Base-by-base conservation (phyloP, 768 basidiomycete species). In the Phylloporus arenicola region DNA sequence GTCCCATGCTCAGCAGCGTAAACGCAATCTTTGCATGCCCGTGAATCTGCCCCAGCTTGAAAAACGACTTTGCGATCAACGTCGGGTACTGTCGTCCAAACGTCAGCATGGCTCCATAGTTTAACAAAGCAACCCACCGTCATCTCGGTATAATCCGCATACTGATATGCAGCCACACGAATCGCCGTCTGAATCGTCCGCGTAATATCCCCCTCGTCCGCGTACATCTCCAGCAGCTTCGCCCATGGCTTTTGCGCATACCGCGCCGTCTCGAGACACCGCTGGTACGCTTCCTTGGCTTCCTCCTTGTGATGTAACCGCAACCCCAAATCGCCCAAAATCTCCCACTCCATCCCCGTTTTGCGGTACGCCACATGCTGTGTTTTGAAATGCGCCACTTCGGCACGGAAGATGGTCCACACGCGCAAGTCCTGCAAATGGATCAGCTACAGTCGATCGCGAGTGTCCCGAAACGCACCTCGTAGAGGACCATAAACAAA, bases 361-460 rank as follows among this genome's bases (percentile, higher is more conserved):
- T 98, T 98, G 52, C 92, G 83, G 66, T 99, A 99, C 0, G 94
- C 93, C 50, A 98, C 88, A 56, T 96, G 94, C 67, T 98, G 95
- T 3, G 92, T 94, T 65, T 96, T 98, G 80, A 96, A 99, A 65
- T 99, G 96, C 0, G 94, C 93, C 11, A 97, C 89, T 64, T 98
- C 96, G 3, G 96, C 95, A 20, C 96, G 81, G 82, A 95, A 99
- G 61, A 99, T 98, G 1, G 96, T 99, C 87, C 95, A 98, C 4
- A 99, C 89, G 14, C 96, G 83, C 34, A 99, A 75, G 66, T 99
- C 96, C 91, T 94, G 54, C 7, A 37, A 16, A 34, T 1, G 8
- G 14, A 34, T 34, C 2, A 22, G 20, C 2, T 13, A 40, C 20
- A 24, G 19, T 24, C 19, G 37, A 38, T 38, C n/a, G 20, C 6